Conservation (phyloP, 2,329 filamentous ascomycete genomes). For the Blastomyces silverae region DNA sequence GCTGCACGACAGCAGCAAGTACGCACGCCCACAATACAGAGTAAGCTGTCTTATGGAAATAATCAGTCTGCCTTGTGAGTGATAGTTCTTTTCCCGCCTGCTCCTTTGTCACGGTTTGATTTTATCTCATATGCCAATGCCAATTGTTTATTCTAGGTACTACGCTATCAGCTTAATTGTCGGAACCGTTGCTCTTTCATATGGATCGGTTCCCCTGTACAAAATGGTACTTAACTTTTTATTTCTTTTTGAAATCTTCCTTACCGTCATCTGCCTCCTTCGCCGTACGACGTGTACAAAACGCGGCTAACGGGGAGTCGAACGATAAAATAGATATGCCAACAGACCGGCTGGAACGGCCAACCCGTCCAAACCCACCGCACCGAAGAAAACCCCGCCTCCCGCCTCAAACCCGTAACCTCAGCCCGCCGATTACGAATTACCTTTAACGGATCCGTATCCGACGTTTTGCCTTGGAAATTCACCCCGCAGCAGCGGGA, state of each 20-base stretch:
- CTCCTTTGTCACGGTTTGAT: not conserved
- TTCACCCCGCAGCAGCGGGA: slow-evolving; percentile 95
- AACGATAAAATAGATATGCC: slow-evolving; percentile 39
- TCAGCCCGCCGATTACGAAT: slow-evolving; percentile 80
- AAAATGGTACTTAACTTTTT: slow-evolving; percentile 34
- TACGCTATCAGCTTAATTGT: slow-evolving; percentile 58
- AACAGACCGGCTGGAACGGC: slow-evolving; percentile 69
- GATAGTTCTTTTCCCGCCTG: slow-evolving; percentile 9
- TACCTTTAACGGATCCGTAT: slow-evolving; percentile 92
- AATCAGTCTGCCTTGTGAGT: slow-evolving; percentile 52
- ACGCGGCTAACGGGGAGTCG: not conserved
- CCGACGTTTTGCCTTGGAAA: slow-evolving; percentile 93
- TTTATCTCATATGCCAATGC: slow-evolving; percentile 13
- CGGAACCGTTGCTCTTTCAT: slow-evolving; percentile 57
- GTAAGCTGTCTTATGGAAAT: slow-evolving; percentile 38
- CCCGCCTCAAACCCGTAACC: slow-evolving; percentile 72
- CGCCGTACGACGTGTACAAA: not conserved
- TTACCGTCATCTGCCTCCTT: not conserved
- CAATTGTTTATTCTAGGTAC: slow-evolving; percentile 42
- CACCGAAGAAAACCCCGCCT: slow-evolving; percentile 60
- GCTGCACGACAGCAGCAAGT: slow-evolving; percentile 26
- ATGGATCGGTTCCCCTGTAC: slow-evolving; percentile 56
- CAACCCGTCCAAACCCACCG: slow-evolving; percentile 80
- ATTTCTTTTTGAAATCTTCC: not conserved
- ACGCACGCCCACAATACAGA: slow-evolving; percentile 30